Evolutionary conservation across 768 basidiomycete genomes (phyloP), one percentile per base, ranked within the genome.

Genomic region (Auricularia heimuer): DNA sequence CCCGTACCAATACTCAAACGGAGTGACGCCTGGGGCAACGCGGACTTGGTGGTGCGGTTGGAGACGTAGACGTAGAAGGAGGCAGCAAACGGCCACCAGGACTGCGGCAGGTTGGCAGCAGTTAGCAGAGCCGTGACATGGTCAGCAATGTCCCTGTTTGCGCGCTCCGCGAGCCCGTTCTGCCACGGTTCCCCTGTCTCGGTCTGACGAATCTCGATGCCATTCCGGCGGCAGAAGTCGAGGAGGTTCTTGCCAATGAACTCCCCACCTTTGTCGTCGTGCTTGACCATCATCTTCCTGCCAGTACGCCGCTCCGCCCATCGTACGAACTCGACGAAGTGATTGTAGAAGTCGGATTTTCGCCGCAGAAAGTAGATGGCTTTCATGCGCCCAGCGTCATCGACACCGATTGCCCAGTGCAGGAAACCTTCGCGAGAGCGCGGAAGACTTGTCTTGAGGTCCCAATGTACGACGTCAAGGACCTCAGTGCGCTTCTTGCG

Each of bases 401-500:
- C 56, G 34, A 58, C 34, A 4, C 24, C 24, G 18, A 58, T 33
- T 4, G 34, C 56, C 56, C 56, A 58, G 21, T 58, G 34, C 29
- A 33, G 7, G 56, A 16, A 35, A 4, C 56, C 56, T 7, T 35
- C 34, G 29, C 24, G 34, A 3, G 56, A 58, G 7, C 29, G 56
- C 24, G 56, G 56, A 3, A 67, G 62, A 8, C 64, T 67, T 18
- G 67, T 65, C 64, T 67, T 69, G 58, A 69, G 61, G 60, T 69
- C 64, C 33, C 63, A 45, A 18, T 63, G 62, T 18, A 64, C 56
- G 56, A 63, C 58, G 58, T 67, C 71, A 54, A 73, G 69, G 21
- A 69, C 63, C 1, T 64, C 68, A 63, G 73, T 71, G 36, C 47
- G 47, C n/a, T 51, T 51, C 62, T 71, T 67, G 4, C 71, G 54